phyloP scores from a whole-genome alignment of 2,329 filamentous ascomycete genomes.

The Cladophialophora immunda region DNA sequence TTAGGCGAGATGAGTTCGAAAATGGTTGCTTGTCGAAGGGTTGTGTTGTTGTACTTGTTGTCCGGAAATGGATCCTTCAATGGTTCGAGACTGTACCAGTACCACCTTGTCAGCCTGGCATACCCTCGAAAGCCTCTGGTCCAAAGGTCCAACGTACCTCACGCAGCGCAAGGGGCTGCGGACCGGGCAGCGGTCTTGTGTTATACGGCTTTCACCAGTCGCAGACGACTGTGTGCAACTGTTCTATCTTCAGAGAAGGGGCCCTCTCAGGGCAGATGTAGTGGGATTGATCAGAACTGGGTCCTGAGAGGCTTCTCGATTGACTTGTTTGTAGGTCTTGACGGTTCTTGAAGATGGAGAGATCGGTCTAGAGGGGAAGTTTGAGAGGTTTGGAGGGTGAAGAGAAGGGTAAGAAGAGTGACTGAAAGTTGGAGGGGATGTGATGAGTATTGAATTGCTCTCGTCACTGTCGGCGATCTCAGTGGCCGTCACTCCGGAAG shows the following conservation, averaged over 20 bases:
- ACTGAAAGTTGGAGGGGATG: conserved; percentile 23
- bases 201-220: conserved; percentile 38
- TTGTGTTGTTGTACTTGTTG: conserved; percentile 55
- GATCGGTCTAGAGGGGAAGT: conserved; percentile 18
- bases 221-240: conserved; percentile 36
- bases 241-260: conserved; percentile 30
- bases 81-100: conserved; percentile 43
- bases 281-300: conserved; percentile 29
- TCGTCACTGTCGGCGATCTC: conserved; percentile 13
- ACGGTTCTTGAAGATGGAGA: conserved; percentile 15
- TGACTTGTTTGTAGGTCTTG: conserved; percentile 30
- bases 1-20: conserved; percentile 76
- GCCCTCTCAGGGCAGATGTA: conserved; percentile 40
- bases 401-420: conserved; percentile 17
- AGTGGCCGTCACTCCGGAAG: conserved; percentile 7
- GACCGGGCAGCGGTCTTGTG: conserved; percentile 70
- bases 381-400: conserved; percentile 24
- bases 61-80: conserved; percentile 57
- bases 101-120: conserved; percentile 13
- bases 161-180: conserved; percentile 81
- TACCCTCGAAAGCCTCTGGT: not conserved
- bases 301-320: conserved; percentile 39
- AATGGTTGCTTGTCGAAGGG: conserved; percentile 52
- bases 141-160: conserved; percentile 64
- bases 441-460: conserved; percentile 20